These are phyloP conservation scores for Exobasidium cylindrosporum DNA, from an alignment of 1,284 basidiomycete genomes.

Conservation along the genomic window DNA sequence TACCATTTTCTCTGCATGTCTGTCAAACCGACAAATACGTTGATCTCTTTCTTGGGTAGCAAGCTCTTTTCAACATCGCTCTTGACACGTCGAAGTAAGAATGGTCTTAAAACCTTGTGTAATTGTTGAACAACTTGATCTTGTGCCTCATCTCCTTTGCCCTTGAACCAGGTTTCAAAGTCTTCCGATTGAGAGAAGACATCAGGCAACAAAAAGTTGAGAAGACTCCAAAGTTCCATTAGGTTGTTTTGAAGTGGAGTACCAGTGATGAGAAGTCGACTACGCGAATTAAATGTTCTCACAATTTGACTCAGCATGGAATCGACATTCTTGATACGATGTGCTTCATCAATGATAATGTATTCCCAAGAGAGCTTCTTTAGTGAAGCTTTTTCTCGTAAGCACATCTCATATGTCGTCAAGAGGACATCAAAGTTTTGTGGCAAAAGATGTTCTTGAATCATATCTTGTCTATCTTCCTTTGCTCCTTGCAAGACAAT, in stretches of 20 bases:
- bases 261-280: constrained; percentile 89
- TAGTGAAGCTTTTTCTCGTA: constrained; percentile 85
- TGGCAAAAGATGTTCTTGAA: constrained; percentile 73
- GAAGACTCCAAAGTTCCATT: constrained; percentile 90
- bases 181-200: constrained; percentile 61
- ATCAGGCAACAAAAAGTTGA: constrained; percentile 70
- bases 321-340: constrained; percentile 98
- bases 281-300: constrained; percentile 81
- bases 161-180: constrained; percentile 73
- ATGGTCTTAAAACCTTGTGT: constrained; percentile 93
- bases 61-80: constrained; percentile 95
- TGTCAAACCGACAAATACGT: constrained; percentile 94
- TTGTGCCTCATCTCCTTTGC: constrained; percentile 59
- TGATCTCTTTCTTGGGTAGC: constrained; percentile 97
- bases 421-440: constrained; percentile 92
- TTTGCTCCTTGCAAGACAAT: constrained; percentile 80
- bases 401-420: constrained; percentile 95
- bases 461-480: constrained; percentile 81
- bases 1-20: constrained; percentile 97
- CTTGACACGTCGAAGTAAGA: constrained; percentile 91
- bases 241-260: constrained; percentile 97
- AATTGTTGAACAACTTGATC: constrained; percentile 89
- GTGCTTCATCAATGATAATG: constrained; percentile 97
- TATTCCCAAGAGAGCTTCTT: constrained; percentile 98
- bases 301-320: constrained; percentile 95